Base-by-base conservation (phyloP, 192 early-diverging fungal genomes). In the Gryganskiella cystojenkinii region DNA sequence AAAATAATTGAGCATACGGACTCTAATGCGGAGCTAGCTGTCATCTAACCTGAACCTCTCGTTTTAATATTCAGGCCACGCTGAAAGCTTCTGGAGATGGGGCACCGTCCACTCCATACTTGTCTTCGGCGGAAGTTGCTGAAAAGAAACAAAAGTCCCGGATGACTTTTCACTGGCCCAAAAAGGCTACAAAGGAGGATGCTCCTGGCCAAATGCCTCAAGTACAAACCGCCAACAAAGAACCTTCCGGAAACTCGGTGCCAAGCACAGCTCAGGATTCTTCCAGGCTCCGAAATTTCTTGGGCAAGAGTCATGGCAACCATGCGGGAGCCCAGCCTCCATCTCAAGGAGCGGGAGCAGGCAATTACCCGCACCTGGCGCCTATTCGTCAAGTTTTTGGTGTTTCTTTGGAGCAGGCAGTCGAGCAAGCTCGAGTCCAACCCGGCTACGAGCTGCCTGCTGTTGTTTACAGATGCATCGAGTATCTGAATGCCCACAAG, bases 401-500 rank as follows among this genome's bases (percentile, higher is more conserved):
- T 2, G 90, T 93, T 13, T 79, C 95, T 2, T 80, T 99, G 30
- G 94, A 96, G 63, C 85, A 87, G 25, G 93, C 91, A 0, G 88
- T 98, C 2, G 85, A 89, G 9, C 74, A 89, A 14, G 90, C 92
- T 6, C 80, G 85, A 25, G 83, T 96, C 24, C 85, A 86, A 30
- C 95, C 95, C 45, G 88, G 87, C 11, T 91, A 93, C 73, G 88
- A 91, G 31, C 83, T 98, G 20, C 98, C 98, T 22, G 91, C 95
- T 3, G 88, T 99, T 33, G 92, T 99, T 2, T 98, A 92, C 80
- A 84, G 98, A 20, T 98, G 96, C 67, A 96, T 99, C 56, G 96
- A 99, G 84, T 99, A 95, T 67, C 75, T 99, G 53, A 97, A 99
- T 76, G 87, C 90, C 3, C 93, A 92, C 73, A 91, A 93, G 71